phyloP scores from a whole-genome alignment of 805 yeast species.

The Candida vaughaniae region DNA sequence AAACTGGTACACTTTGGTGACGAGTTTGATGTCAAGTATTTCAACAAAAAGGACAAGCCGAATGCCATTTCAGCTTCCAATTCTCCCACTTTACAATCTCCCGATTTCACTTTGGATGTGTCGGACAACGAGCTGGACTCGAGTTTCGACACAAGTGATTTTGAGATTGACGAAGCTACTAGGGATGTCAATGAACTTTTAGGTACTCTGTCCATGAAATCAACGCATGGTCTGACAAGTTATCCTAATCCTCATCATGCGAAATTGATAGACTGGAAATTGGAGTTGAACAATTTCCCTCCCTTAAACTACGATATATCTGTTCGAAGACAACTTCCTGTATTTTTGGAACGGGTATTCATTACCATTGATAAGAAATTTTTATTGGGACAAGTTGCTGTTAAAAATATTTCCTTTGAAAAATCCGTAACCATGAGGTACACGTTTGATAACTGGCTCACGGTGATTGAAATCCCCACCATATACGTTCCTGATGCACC shows the following conservation, averaged over 20 bases:
- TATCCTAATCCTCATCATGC: slow-evolving; percentile 21
- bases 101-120: slow-evolving; percentile 16
- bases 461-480: slow-evolving; percentile 69
- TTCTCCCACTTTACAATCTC: slow-evolving; percentile 47
- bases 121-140: slow-evolving; percentile 16
- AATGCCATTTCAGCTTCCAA: slow-evolving; percentile 67
- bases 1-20: slow-evolving; percentile 80
- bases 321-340: slow-evolving; percentile 36
- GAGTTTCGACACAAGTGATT: slow-evolving; percentile 16
- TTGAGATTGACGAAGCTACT: slow-evolving; percentile 15
- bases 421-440: slow-evolving; percentile 71
- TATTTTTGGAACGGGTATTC: slow-evolving; percentile 65
- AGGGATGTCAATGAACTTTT: slow-evolving; percentile 12
- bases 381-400: slow-evolving; percentile 75
- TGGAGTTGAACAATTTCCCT: slow-evolving; percentile 38
- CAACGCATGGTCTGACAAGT: slow-evolving; percentile 18
- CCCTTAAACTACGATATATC: slow-evolving; percentile 46
- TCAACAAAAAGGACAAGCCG: slow-evolving; percentile 72
- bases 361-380: slow-evolving; percentile 56
- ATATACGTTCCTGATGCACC: slow-evolving; percentile 57
- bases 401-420: slow-evolving; percentile 66
- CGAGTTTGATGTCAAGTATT: slow-evolving; percentile 54
- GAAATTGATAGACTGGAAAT: slow-evolving; percentile 41
- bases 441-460: slow-evolving; percentile 76
- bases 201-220: neutral